Evolutionary conservation across 169 alveolate species (phyloP), one percentile per base, ranked within the genome.

Genomic region (Plasmodium inui): DNA sequence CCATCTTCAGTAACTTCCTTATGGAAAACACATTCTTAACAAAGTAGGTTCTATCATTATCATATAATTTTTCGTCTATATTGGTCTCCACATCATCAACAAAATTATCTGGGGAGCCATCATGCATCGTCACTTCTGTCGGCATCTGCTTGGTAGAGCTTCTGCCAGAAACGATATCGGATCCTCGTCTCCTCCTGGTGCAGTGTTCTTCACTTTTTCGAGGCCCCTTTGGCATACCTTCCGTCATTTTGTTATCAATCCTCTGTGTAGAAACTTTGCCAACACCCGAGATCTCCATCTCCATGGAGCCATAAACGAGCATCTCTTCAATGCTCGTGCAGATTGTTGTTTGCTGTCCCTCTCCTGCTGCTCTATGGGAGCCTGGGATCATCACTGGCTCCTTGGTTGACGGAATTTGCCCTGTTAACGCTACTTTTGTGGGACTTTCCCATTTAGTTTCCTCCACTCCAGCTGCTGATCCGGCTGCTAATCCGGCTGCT

Each of bases 1-100:
- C 82, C 32, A 85, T 92, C 80, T 83, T 85, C 6, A 85, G 14
- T 92, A 92, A 80, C 76, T 92, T 78, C 57, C 93, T 73, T 79
- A 92, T 92, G 17, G 93, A 67, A 26, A 70, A 92, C 0, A 28
- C 41, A 82, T 92, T 92, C 57, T 85, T 92, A 3, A 85, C 22
- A 79, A 92, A 86, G 37, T 92, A 85, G 1, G 93, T 85, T 71
- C 84, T 9, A 46, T 46, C 50, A 41, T 82, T 92, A 26, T 86
- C 81, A 82, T 57, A 92, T 19, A 92, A 71, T 12, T 67, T 37
- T 53, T 9, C 12, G 37, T 44, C 78, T 71, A 92, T 46, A 70
- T 82, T 82, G 22, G 93, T 92, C 55, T 71, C 83, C 67, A 85
- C 26, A 22, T 86, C 91, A 14, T 92, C 83, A 8, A 67, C 84